Conservation (phyloP, 2,329 filamentous ascomycete species). For the Epichloe coenophiala region DNA sequence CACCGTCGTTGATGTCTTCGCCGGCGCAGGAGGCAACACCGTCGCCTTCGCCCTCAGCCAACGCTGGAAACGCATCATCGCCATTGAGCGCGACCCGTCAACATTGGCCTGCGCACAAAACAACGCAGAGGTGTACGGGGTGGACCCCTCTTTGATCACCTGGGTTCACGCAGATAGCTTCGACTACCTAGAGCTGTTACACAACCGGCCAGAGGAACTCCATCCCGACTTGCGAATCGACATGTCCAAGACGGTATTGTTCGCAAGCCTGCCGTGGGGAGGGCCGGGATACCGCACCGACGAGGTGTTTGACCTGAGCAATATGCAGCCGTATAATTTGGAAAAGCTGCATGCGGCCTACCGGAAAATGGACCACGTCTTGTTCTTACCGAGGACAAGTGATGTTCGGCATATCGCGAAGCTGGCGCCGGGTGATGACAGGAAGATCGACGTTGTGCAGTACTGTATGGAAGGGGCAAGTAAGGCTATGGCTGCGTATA, state of each 20-base stretch:
- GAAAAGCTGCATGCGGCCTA: conserved; percentile 49
- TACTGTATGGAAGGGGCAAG: conserved; percentile 87
- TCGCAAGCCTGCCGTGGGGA: conserved; percentile 48
- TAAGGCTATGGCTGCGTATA: conserved; percentile 60
- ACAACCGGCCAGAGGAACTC: conserved; percentile 22
- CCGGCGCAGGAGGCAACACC: conserved; percentile 81
- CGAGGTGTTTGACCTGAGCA: conserved; percentile 66
- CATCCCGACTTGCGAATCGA: conserved; percentile 28
- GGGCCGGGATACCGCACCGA: conserved; percentile 42
- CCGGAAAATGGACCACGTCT: conserved; percentile 43
- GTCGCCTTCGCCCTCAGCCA: conserved; percentile 83
- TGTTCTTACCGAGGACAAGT: conserved; percentile 79
- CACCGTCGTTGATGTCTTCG: conserved; percentile 77
- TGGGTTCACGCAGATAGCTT: conserved; percentile 88
- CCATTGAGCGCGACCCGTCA: conserved; percentile 70
- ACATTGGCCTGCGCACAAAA: conserved; percentile 83
- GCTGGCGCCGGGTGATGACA: conserved; percentile 28
- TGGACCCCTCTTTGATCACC: conserved; percentile 55
- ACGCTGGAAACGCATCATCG: conserved; percentile 73
- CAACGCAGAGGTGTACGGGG: conserved; percentile 78
- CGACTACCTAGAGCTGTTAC: conserved; percentile 43
- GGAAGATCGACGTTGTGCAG: conserved; percentile 64
- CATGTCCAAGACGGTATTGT: conserved; percentile 30
- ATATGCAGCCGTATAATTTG: conserved; percentile 80
- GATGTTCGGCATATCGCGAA: conserved; percentile 66